phyloP scores from a whole-genome alignment of 495 filamentous ascomycete genomes.

The Thozetella sp. region DNA sequence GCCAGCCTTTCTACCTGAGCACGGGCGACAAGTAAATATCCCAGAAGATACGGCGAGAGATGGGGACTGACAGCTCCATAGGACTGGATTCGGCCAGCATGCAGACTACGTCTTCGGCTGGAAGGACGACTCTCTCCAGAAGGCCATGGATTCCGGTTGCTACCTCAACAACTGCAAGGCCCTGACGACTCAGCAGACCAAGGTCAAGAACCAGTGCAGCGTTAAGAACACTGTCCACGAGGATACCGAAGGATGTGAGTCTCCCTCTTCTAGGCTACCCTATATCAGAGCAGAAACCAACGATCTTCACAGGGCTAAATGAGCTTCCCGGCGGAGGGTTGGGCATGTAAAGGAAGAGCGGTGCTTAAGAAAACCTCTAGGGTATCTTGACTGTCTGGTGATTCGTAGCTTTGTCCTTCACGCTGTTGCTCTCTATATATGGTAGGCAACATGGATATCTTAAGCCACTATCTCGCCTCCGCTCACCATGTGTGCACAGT shows the following conservation, averaged over 20 bases:
- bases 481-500: background rate
- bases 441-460: too few relatives aligned
- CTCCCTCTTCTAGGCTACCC: too few relatives aligned
- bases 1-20: slow-evolving; percentile 37
- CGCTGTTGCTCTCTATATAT: too few relatives aligned
- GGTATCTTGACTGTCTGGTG: too few relatives aligned
- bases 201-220: slow-evolving; percentile 31
- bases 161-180: slow-evolving; percentile 27
- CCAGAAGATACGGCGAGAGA: background rate
- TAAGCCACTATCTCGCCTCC: background rate
- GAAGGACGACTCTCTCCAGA: slow-evolving; percentile 37
- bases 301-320: slow-evolving; percentile 7
- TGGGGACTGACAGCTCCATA: slow-evolving; percentile 1
- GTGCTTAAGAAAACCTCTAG: too few relatives aligned
- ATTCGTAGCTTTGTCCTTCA: too few relatives aligned
- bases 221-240: slow-evolving; percentile 34
- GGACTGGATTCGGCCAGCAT: slow-evolving; percentile 39
- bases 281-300: background rate
- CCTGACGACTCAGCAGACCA: slow-evolving; percentile 25
- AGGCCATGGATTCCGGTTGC: slow-evolving; percentile 42
- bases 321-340: slow-evolving; percentile 12
- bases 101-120: slow-evolving; percentile 48
- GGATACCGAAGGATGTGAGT: slow-evolving; percentile 36
- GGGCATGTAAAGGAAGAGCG: too few relatives aligned
- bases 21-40: slow-evolving; percentile 34